A percentile compares a stretch with the other conserved stretches of the same genome.
These are phyloP conservation scores for Claviceps arundinis DNA, from an alignment of 2,329 filamentous ascomycete genomes.

Conservation along the genomic window DNA sequence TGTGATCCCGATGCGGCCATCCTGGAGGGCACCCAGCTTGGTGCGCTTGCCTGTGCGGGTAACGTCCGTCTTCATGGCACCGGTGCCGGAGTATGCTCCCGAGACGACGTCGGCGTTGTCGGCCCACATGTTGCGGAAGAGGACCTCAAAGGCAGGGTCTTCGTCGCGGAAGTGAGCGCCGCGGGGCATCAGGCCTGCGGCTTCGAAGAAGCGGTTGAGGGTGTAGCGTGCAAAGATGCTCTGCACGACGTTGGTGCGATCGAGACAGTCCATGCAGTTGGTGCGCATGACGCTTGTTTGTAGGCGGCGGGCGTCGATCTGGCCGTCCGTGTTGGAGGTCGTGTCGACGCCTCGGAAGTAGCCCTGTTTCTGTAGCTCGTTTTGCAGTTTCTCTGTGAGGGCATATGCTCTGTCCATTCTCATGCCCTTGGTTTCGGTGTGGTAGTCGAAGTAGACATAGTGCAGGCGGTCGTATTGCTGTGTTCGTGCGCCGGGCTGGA, in stretches of 20 bases:
- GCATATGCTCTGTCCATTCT: slow-evolving; percentile 85
- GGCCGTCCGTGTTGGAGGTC: slow-evolving; percentile 55
- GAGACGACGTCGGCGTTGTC: slow-evolving; percentile 97
- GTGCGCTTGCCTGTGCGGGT: slow-evolving; percentile 88
- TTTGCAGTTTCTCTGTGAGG: slow-evolving; percentile 67
- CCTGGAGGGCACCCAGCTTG: slow-evolving; percentile 69
- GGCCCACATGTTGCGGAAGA: slow-evolving; percentile 97
- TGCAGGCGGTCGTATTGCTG: slow-evolving; percentile 71
- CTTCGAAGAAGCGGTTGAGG: slow-evolving; percentile 75
- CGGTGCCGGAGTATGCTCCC: slow-evolving; percentile 84
- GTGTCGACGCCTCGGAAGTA: slow-evolving; percentile 91
- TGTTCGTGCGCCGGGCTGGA: slow-evolving; percentile 49
- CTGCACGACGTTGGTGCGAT: slow-evolving; percentile 95
- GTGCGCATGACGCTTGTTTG: slow-evolving; percentile 90
- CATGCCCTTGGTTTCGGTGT: slow-evolving; percentile 91
- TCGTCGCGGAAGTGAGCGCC: slow-evolving; percentile 66
- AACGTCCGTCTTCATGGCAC: slow-evolving; percentile 95
- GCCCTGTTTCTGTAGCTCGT: slow-evolving; percentile 62
- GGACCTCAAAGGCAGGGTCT: slow-evolving; percentile 68
- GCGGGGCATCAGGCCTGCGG: slow-evolving; percentile 63
- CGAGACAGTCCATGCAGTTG: slow-evolving; percentile 98
- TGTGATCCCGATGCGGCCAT: slow-evolving; percentile 76
- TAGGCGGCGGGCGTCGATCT: slow-evolving; percentile 63
- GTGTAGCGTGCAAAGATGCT: slow-evolving; percentile 90
- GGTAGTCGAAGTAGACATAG: slow-evolving; percentile 97